Evolutionary conservation across 371 early-diverging fungal species (phyloP).

Genomic region (Enteropsectra breve): DNA sequence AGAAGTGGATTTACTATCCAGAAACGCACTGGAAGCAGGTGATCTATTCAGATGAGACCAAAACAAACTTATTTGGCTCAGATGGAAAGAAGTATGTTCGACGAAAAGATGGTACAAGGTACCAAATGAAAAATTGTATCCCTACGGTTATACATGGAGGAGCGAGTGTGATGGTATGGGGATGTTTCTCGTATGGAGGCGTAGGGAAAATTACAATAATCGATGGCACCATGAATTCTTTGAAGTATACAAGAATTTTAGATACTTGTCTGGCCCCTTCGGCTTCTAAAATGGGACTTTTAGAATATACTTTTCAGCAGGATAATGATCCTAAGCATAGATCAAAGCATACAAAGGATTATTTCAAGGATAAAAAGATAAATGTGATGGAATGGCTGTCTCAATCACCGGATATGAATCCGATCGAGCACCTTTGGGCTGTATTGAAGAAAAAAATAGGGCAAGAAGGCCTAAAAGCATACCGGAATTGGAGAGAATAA

Average conservation of each 20-base stretch:
- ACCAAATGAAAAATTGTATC: not conserved
- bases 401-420: conserved; percentile 24
- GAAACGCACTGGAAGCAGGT: not conserved
- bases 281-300: not conserved
- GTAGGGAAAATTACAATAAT: not conserved
- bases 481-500: no score
- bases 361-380: not conserved
- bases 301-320: not conserved
- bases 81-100: not conserved
- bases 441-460: not conserved
- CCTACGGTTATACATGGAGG: not conserved
- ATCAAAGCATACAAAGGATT: not conserved
- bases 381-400: conserved; percentile 4
- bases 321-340: not conserved
- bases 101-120: not conserved
- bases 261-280: not conserved
- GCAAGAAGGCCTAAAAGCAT: not conserved
- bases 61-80: not conserved
- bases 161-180: not conserved
- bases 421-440: conserved; percentile 20
- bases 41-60: not conserved
- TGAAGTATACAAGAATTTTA: not conserved
- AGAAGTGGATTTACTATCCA: not conserved
- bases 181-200: conserved; percentile 1
- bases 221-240: not conserved